phyloP scores from a whole-genome alignment of 768 basidiomycete species.

The Russula emetica region DNA sequence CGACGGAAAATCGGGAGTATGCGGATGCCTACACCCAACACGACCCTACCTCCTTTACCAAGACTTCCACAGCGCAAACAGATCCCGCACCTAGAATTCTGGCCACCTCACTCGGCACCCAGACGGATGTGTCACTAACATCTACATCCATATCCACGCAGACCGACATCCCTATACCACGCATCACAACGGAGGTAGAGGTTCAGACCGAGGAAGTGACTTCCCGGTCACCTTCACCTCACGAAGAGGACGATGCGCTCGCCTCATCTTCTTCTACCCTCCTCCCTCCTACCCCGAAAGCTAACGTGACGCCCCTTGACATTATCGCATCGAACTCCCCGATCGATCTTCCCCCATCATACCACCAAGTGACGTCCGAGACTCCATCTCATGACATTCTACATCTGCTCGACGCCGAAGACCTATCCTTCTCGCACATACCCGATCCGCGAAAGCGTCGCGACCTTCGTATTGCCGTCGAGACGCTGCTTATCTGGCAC shows the following conservation, averaged over 20 bases:
- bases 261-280: constrained; percentile 73
- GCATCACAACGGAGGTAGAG: constrained; percentile 47
- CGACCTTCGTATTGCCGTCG: constrained; percentile 51
- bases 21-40: constrained; percentile 71
- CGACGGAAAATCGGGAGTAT: constrained; percentile 70
- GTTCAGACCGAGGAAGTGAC: constrained; percentile 56
- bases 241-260: constrained; percentile 48
- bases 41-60: constrained; percentile 50
- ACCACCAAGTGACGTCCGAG: constrained; percentile 51
- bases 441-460: constrained; percentile 24
- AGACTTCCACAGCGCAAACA: constrained; percentile 53
- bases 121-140: constrained; percentile 38
- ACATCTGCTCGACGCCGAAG: constrained; percentile 21
- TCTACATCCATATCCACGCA: constrained; percentile 28
- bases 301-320: constrained; percentile 32
- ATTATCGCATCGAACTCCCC: constrained; percentile 23
- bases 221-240: constrained; percentile 46
- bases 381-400: constrained; percentile 30
- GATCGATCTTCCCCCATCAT: constrained; percentile 68
- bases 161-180: constrained; percentile 31
- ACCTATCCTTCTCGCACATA: constrained; percentile 26
- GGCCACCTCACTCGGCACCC: constrained; percentile 47
- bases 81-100: constrained; percentile 51
- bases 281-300: constrained; percentile 64
- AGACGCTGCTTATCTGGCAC: constrained; percentile 68